Percentiles rank a stretch among this genome's conserved stretches.
Conservation (phyloP, 1,284 basidiomycete species). For the Moniliella sp. region DNA sequence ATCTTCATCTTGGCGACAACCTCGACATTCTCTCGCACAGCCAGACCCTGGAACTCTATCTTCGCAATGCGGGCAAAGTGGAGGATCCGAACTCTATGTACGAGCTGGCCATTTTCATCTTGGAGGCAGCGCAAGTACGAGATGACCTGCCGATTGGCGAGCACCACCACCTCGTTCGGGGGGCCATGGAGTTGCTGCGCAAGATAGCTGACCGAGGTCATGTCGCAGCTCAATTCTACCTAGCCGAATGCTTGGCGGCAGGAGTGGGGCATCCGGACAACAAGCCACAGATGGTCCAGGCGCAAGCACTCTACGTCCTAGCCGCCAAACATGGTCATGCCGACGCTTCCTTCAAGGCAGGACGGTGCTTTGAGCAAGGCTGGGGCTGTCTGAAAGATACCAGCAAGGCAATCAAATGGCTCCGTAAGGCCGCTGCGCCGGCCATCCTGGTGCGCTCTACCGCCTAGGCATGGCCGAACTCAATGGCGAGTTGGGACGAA, state of each 20-base stretch:
- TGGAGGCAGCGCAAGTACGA: too few species aligned
- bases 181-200: conserved; percentile 65
- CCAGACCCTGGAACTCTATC: too few species aligned
- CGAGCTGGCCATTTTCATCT: too few species aligned
- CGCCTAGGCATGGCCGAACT: conserved; percentile 83
- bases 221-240: conserved; percentile 78
- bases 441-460: conserved; percentile 88
- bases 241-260: conserved; percentile 91
- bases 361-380: conserved; percentile 92
- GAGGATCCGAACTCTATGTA: too few species aligned
- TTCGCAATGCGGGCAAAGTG: too few species aligned
- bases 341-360: conserved; percentile 81
- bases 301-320: conserved; percentile 81
- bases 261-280: conserved; percentile 65
- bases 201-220: conserved; percentile 80
- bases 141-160: too few species aligned
- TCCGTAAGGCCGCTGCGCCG: conserved; percentile 70
- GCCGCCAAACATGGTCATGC: conserved; percentile 96
- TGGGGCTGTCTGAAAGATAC: conserved; percentile 78
- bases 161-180: conserved; percentile 54
- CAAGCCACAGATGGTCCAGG: conserved; percentile 84
- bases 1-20: too few species aligned
- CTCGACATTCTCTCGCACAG: too few species aligned
- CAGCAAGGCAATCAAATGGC: conserved; percentile 77
- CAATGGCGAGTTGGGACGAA: conserved; percentile 74